These are phyloP conservation scores for Ustilago esculenta DNA, from an alignment of 1,284 basidiomycete genomes.

Conservation along the genomic window DNA sequence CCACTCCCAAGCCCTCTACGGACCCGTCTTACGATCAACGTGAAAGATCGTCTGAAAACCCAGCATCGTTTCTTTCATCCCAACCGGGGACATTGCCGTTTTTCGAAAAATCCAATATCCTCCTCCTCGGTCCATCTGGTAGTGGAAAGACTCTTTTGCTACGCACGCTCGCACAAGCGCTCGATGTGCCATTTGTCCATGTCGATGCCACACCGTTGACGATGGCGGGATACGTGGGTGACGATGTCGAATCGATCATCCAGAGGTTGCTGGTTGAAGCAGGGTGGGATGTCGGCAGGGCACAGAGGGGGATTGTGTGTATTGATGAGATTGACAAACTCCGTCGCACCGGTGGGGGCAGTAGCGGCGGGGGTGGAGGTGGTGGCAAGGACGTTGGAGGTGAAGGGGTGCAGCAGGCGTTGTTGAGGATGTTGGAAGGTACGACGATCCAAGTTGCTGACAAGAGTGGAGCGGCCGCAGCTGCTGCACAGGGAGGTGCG, in stretches of 20 bases:
- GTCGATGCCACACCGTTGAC: slow-evolving; percentile 57
- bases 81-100: slow-evolving; percentile 20
- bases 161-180: slow-evolving; percentile 44
- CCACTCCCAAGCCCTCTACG: too few relatives aligned
- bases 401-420: slow-evolving; percentile 92
- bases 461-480: slow-evolving; percentile 17
- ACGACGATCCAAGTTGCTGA: slow-evolving; percentile 78
- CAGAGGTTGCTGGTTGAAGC: slow-evolving; percentile 42
- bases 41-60: too few relatives aligned
- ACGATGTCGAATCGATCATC: slow-evolving; percentile 54
- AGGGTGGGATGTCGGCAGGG: slow-evolving; percentile 37
- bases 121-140: slow-evolving; percentile 80
- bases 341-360: slow-evolving; percentile 67
- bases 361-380: slow-evolving; percentile 68
- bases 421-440: slow-evolving; percentile 92
- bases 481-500: not conserved
- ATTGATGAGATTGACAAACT: slow-evolving; percentile 97
- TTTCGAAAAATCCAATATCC: slow-evolving; percentile 83
- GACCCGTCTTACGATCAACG: too few relatives aligned
- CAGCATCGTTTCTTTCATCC: slow-evolving; percentile 10
- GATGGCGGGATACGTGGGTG: slow-evolving; percentile 57
- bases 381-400: slow-evolving; percentile 89
- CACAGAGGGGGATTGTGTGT: slow-evolving; percentile 76
- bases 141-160: slow-evolving; percentile 53
- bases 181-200: slow-evolving; percentile 54